Evolutionary conservation across 2,329 filamentous ascomycete species (phyloP), one percentile per base, ranked within the genome.

Genomic region (Cladosporium sp.): DNA sequence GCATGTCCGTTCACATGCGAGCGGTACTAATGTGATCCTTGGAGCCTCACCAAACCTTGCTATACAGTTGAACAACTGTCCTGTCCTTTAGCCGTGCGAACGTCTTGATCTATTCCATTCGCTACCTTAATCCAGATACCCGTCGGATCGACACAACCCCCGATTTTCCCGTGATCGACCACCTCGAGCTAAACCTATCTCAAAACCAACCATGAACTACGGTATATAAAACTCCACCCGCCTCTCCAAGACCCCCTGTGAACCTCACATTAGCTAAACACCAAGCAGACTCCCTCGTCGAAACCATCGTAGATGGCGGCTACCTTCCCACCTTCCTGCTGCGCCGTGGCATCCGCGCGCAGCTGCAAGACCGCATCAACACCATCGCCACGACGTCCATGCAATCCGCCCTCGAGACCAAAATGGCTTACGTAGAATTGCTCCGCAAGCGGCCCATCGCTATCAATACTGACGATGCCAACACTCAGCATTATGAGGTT

Each of bases 401-500:
- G 3, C 78, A 80, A 64, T 80, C 82, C 30, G 82, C 81, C 18
- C 85, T 85, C 67, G 81, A 83, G 66, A 82, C 82, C 66, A 91
- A 91, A 75, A 88, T 90, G 84, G 78, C 79, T 28, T 91, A 88
- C 74, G 82, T 91, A 12, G 80, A 85, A 61, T 77, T 82, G 3
- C 80, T 90, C n/a, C 83, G 86, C 24, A 80, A 78, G 18, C 81
- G 84, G 41, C 88, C 88, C 12, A 90, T 91, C 68, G 89, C 89
- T n/a, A 84, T 91, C 70, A 86, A 89, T 75, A 90, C 88, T 0
- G 83, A 81, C 3, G 79, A 83, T 2, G 88, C 89, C 26, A 91
- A 91, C 74, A 80, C 85, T 71, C 89, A 91, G 81, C 89, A 91
- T 77, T 91, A 92, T 73, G 89, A 91, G 78, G 88, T 91, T 49